Base-by-base conservation (phyloP, 106 monocot species). In the Cymbidium sinense region DNA sequence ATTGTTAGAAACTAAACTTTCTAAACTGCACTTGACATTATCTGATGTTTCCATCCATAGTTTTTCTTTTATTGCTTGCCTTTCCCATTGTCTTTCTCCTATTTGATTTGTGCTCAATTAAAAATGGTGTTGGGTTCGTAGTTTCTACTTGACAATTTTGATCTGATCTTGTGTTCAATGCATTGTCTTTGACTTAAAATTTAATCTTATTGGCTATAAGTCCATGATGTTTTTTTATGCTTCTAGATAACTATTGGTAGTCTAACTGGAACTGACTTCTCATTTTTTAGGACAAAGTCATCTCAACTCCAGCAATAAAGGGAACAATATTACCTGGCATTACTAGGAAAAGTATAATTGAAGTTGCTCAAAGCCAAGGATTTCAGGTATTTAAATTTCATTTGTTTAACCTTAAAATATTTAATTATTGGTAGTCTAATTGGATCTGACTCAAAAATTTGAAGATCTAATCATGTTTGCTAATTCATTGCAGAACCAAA, bases 321-420 rank as follows among this genome's bases (percentile, higher is more conserved):
- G 92, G 92, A 74, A 92, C 92, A 47, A 92, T 92, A 70, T 69
- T 92, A 39, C 85, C 85, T 35, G 92, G 92, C 15, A 87, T 92
- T 72, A 92, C 92, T 44, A 85, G 92, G 50, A 92, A 86, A 84
- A 92, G 92, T 79, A 83, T 92, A 79, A 92, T 92, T 69, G 92
- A 92, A 54, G 76, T 92, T 35, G 89, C 87, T 67, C 77, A 70
- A 19, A 80, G 77, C 77, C 41, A 62, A 41, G 89, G 89, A 7
- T 92, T 82, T 43, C 75, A 89, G 92, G 91, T 91, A 77, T 78
- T 50, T 3, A 28, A n/a, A 13, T 28, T 31, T 69, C 50, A 47
- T 52, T 21, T 67, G 4, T 67, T 13, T 67, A 33, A 15, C 33
- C 33, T 67, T 27, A 7, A 62, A 47, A 13, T 8, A 62, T 62